Evolutionary conservation across 805 yeast genomes (phyloP).

Genomic region (Priceomyces haplophilus): DNA sequence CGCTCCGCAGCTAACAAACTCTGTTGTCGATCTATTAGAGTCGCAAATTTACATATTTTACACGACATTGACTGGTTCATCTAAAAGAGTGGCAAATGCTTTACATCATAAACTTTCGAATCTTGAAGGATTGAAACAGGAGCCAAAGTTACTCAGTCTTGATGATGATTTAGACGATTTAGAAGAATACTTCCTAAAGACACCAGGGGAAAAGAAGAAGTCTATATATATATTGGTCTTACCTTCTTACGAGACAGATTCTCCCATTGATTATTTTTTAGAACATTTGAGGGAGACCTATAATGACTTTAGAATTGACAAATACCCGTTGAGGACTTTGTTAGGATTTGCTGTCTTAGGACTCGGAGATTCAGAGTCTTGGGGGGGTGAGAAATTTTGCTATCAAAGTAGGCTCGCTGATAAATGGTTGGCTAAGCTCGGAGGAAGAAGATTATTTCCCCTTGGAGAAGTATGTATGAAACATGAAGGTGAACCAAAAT

Average conservation of each 20-base stretch:
- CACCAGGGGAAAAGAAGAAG: constrained; percentile 42
- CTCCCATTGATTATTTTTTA: constrained; percentile 84
- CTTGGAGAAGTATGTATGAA: constrained; percentile 82
- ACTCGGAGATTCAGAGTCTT: constrained; percentile 81
- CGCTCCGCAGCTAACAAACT: constrained; percentile 38
- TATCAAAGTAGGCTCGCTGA: constrained; percentile 80
- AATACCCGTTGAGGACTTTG: constrained; percentile 65
- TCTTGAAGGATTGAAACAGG: constrained; percentile 21
- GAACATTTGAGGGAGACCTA: constrained; percentile 77
- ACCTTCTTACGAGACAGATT: constrained; percentile 90
- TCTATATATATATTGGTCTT: constrained; percentile 65
- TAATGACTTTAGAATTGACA: constrained; percentile 83
- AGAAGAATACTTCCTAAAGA: constrained; percentile 73
- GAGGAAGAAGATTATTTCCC: constrained; percentile 84
- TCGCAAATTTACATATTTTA: constrained; percentile 69
- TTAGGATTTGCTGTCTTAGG: constrained; percentile 86
- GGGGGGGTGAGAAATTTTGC: constrained; percentile 75
- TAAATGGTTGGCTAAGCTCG: constrained; percentile 71
- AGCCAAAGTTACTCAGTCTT: constrained; percentile 59
- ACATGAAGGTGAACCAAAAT: constrained; percentile 54
- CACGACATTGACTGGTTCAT: constrained; percentile 82
- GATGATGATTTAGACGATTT: constrained; percentile 82
- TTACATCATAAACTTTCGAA: constrained; percentile 39
- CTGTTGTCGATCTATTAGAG: constrained; percentile 40
- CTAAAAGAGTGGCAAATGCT: constrained; percentile 63